Percentiles rank a stretch among this genome's conserved stretches.
phyloP scores from a whole-genome alignment of 2,329 filamentous ascomycete genomes.

The Leptographium wingfieldii region DNA sequence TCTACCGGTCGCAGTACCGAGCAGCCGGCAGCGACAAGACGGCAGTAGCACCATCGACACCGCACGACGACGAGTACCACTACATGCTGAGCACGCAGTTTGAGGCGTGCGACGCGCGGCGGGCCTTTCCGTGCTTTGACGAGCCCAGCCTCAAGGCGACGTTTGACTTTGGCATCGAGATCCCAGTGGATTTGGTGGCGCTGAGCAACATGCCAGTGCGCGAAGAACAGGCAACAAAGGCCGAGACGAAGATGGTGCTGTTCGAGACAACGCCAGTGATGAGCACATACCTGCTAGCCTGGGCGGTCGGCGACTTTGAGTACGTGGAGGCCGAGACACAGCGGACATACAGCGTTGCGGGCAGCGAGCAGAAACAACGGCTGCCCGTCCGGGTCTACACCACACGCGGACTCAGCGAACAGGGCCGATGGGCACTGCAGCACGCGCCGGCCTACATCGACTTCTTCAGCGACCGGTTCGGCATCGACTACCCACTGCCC shows the following conservation, averaged over 20 bases:
- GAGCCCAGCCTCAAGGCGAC: conserved; percentile 95
- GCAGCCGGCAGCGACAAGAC: conserved; percentile 42
- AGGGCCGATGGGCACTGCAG: conserved; percentile 78
- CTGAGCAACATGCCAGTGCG: conserved; percentile 95
- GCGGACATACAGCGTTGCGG: conserved; percentile 53
- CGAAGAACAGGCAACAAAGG: conserved; percentile 32
- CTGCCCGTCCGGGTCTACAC: conserved; percentile 94
- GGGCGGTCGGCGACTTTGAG: conserved; percentile 95
- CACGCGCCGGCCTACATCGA: conserved; percentile 91
- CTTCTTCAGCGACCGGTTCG: conserved; percentile 91
- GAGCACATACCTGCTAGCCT: conserved; percentile 84
- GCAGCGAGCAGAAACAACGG: conserved; percentile 36
- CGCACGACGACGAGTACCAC: conserved; percentile 54
- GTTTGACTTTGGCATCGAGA: conserved; percentile 86
- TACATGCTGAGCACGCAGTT: conserved; percentile 94
- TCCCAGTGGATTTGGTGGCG: conserved; percentile 77
- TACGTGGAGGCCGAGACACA: conserved; percentile 87
- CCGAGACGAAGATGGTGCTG: conserved; percentile 47
- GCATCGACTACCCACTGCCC: conserved; percentile 83
- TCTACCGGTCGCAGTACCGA: conserved; percentile 81
- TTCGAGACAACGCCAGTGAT: conserved; percentile 82
- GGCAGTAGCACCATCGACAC: conserved; percentile 58
- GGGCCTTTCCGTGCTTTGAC: conserved; percentile 96
- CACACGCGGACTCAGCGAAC: conserved; percentile 83
- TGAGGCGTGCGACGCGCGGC: conserved; percentile 86